phyloP scores from a whole-genome alignment of 179 eudicot species.

The Nepenthes alata region DNA sequence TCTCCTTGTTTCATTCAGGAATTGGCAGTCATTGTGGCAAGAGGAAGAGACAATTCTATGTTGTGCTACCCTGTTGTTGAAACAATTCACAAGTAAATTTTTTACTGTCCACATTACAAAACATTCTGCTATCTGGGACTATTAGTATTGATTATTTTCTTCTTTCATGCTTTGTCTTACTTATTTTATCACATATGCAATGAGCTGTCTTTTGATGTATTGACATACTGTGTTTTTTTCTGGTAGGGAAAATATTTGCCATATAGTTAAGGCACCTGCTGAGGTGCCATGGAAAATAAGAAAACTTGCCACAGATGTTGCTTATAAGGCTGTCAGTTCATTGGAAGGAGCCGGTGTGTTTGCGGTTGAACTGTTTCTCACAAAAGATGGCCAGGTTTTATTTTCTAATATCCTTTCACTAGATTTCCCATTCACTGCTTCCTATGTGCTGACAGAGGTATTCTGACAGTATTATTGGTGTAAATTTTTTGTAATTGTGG shows the following conservation, averaged over 20 bases:
- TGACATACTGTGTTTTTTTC: background rate
- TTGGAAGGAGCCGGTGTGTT: conserved; percentile 94
- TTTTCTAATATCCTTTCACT: conserved; percentile 1
- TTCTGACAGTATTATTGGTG: background rate
- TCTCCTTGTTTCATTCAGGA: conserved; percentile 32
- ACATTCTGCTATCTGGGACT: background rate
- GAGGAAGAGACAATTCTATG: conserved; percentile 77
- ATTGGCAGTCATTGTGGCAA: conserved; percentile 88
- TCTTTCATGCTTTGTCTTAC: background rate
- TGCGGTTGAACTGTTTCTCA: conserved; percentile 86
- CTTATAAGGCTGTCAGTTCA: conserved; percentile 66
- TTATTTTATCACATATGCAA: background rate
- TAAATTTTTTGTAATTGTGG: background rate
- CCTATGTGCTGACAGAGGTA: background rate
- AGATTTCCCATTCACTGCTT: background rate
- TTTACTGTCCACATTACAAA: background rate
- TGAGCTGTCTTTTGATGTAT: background rate
- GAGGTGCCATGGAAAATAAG: conserved; percentile 59
- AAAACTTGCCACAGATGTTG: conserved; percentile 67
- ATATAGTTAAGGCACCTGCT: conserved; percentile 90
- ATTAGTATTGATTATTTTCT: background rate
- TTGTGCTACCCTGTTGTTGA: conserved; percentile 85
- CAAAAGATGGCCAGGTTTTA: conserved; percentile 65
- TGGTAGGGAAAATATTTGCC: conserved; percentile 80
- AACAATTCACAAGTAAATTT: conserved; percentile 76